These are phyloP conservation scores for Eucalyptus polyanthemos DNA, from an alignment of 345 rosid genomes.

Conservation along the genomic window DNA sequence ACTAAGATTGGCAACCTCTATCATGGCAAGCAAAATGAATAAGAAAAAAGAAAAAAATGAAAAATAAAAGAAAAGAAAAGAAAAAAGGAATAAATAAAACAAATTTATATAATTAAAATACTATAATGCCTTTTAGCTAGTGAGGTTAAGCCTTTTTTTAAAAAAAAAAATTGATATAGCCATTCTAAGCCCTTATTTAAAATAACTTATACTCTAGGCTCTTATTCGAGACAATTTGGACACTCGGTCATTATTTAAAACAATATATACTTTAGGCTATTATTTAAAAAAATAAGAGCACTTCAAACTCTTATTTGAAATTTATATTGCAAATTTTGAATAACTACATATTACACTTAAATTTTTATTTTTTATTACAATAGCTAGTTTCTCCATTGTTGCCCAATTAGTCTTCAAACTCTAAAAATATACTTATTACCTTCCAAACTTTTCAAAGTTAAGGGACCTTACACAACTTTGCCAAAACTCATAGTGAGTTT, in stretches of 20 bases:
- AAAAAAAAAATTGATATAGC: no score
- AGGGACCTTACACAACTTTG: neutral
- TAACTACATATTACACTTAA: fast-evolving
- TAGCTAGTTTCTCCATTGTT: neutral
- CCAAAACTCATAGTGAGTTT: neutral
- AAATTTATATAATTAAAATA: no score
- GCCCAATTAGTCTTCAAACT: neutral
- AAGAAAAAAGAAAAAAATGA: no score
- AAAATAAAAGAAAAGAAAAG: no score
- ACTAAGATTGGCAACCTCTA: fast-evolving
- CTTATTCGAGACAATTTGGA: no score
- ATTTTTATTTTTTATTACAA: no score
- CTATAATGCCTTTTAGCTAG: no score
- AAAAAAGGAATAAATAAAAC: no score
- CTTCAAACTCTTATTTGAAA: fast-evolving
- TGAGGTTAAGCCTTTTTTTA: no score
- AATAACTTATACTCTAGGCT: no score
- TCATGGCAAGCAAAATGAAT: no score
- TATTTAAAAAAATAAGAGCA: fast-evolving
- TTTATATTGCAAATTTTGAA: neutral
- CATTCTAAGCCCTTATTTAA: no score
- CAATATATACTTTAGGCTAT: fast-evolving
- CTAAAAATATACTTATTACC: fast-evolving
- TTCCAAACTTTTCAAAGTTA: neutral
- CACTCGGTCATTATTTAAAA: fast-evolving